Evolutionary conservation across 2,329 filamentous ascomycete genomes (phyloP), one percentile per base, ranked within the genome.

Genomic region (Calonectria henricotiae): DNA sequence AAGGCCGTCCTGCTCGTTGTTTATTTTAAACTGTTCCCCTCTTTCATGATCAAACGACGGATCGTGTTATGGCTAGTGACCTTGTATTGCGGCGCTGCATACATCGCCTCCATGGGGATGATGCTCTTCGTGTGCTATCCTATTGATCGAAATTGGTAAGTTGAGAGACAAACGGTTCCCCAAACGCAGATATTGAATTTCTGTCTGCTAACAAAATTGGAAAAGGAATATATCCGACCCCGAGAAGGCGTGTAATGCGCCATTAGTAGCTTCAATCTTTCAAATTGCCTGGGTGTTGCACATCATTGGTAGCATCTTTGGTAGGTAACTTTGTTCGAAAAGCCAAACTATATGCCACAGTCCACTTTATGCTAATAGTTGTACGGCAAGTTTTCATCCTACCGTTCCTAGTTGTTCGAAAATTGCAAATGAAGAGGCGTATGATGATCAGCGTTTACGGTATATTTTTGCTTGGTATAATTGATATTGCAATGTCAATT

Each of bases 381-480:
- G 6, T 17, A 9, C 2, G 25, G 1, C 13, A 39, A 55, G 51
- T 58, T 5, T 58, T 58, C 23, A 58, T 58, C 23, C 20, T 58
- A 3, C 51, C 51, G 4, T 58, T 58, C 20, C 11, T 39, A 15
- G 32, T 58, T 3, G 7, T 58, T 13, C 51, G 23, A 5, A 58
- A 58, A 15, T 20, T 58, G 23, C 51, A 41, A 15, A 58, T 58
- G 51, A 58, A 58, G 32, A 58, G 32, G 25, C 51, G 51, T 13
- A 58, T 58, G 51, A 58, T 25, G 51, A 8, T 58, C 2, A 58
- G 32, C 20, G 51, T 58, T n/a, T 58, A 58, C 20, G 12, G 51
- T 23, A 58, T 58, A n/a, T 58, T 58, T 39, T 30, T 58, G 1
- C 51, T 58, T 1, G 51, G 51, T 17, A 13, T 58, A 4, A 27